Evolutionary conservation across 257 asterid species (phyloP), one percentile per base, ranked within the genome.

Genomic region (Plectranthus barbatus): DNA sequence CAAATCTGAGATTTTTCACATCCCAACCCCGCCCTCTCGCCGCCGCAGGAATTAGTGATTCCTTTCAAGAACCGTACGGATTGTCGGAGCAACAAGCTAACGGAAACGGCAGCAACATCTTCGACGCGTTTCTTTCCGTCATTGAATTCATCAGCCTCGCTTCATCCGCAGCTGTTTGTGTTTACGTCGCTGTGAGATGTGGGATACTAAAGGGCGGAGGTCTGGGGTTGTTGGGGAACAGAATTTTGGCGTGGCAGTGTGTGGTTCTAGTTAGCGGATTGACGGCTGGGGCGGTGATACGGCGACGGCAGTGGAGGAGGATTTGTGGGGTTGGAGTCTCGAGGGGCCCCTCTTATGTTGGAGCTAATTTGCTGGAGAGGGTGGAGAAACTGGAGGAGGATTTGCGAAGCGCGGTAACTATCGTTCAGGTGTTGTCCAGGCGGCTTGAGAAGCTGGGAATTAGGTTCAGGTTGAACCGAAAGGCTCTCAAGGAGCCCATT

Each of bases 401-500:
- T 63, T 75, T 81, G 55, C 78, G 80, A 36, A 72, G 80, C 69
- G 77, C 84, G 6, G 57, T 72, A 0, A 75, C 84, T 0, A 75
- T 89, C 56, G 62, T 86, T 67, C 88, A 77, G 72, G 89, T 76
- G 49, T 53, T 88, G 77, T 74, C 95, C 24, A 83, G 99, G 79
- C 95, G 81, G 73, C 82, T 92, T 19, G 97, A 89, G 86, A 92
- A 89, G 84, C 91, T 92, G 5, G 97, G 96, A 21, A 85, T 80
- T 75, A 82, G 97, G 68, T 84, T 89, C 65, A 76, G 96, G 45
- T 68, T 86, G 40, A 71, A 86, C 7, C 73, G 95, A 64, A 92
- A 75, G 73, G 67, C 93, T 74, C 80, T 92, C 50, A 89, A 83
- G 80, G 90, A 92, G 11, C 95, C 97, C 9, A 79, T 92, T 62